Percentiles rank a stretch among this genome's conserved stretches.
phyloP scores from a whole-genome alignment of 441 rosid species.

The Manihot esculenta region DNA sequence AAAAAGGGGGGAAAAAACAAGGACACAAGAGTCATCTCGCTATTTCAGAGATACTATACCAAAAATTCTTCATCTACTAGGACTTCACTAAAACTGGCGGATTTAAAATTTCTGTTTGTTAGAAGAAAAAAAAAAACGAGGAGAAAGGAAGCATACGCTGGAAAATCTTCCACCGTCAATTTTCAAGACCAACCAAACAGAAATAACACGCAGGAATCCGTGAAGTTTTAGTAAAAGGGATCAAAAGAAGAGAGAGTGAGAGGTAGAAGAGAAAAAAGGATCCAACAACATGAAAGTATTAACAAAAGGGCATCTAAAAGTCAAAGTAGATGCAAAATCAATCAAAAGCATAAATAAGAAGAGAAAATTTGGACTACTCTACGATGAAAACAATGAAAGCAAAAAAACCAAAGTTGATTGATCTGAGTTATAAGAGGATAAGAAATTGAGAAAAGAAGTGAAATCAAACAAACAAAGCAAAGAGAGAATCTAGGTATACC shows the following conservation, averaged over 20 bases:
- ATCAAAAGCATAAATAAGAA: background rate
- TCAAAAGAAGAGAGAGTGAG: background rate
- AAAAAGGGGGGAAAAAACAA: background rate
- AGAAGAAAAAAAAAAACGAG: background rate
- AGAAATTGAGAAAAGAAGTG: background rate
- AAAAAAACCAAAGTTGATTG: background rate
- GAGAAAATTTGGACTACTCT: background rate
- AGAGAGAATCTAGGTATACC: constrained; percentile 20
- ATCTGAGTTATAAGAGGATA: background rate
- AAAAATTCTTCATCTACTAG: too few relatives aligned
- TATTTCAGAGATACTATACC: too few relatives aligned
- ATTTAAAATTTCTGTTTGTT: background rate
- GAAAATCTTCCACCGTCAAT: background rate
- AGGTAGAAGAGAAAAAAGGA: background rate
- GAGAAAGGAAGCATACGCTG: background rate
- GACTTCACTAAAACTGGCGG: background rate
- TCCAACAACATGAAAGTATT: constrained; percentile 7
- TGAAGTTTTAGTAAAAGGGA: background rate
- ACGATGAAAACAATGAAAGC: constrained; percentile 6
- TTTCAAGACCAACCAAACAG: constrained; percentile 27
- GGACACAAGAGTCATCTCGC: background rate
- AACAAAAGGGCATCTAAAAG: constrained; percentile 19
- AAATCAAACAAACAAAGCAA: background rate
- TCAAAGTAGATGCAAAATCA: constrained; percentile 1
- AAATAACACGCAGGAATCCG: constrained; percentile 8